Evolutionary conservation across 805 yeast species (phyloP).

Genomic region (Torulaspora gathmanii): DNA sequence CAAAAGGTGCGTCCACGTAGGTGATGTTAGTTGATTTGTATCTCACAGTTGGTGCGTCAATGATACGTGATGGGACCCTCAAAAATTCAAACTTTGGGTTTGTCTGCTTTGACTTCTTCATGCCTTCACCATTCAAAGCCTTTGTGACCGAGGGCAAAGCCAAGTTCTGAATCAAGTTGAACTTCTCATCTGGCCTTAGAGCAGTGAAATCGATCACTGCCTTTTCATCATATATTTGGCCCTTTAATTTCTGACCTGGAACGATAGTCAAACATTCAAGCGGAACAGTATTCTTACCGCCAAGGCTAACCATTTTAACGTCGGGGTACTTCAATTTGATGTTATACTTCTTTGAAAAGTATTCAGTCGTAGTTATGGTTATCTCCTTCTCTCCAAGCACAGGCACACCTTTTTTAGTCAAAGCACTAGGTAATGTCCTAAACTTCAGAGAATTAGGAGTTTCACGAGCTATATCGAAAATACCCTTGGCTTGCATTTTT

Average conservation of each 20-base stretch:
- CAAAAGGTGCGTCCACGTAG: constrained; percentile 18
- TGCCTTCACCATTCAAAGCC: constrained; percentile 12
- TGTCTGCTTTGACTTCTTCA: constrained; percentile 10
- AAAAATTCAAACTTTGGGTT: constrained; percentile 14
- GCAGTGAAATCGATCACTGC: constrained; percentile 22
- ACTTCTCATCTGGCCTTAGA: constrained; percentile 21
- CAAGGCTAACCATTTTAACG: constrained; percentile 18
- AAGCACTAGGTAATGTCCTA: constrained; percentile 13
- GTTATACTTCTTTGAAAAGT: constrained; percentile 18
- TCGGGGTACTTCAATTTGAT: constrained; percentile 23
- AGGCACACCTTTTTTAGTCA: constrained; percentile 10
- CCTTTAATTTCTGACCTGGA: constrained; percentile 26
- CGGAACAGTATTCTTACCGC: constrained; percentile 21
- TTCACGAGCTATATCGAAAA: constrained; percentile 23
- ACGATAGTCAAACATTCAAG: constrained; percentile 24
- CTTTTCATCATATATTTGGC: constrained; percentile 15
- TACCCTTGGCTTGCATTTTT: constrained; percentile 17
- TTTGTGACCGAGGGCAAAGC: constrained; percentile 19
- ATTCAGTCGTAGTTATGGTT: constrained; percentile 13
- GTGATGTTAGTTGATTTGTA: constrained; percentile 11
- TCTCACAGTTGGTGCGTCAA: constrained; percentile 25
- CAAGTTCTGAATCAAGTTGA: constrained; percentile 17
- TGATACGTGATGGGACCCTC: constrained; percentile 25
- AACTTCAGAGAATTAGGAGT: constrained; percentile 20
- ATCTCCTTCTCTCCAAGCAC: constrained; percentile 12